Evolutionary conservation across 768 basidiomycete species (phyloP).

Genomic region (Rhizopogon salebrosus): DNA sequence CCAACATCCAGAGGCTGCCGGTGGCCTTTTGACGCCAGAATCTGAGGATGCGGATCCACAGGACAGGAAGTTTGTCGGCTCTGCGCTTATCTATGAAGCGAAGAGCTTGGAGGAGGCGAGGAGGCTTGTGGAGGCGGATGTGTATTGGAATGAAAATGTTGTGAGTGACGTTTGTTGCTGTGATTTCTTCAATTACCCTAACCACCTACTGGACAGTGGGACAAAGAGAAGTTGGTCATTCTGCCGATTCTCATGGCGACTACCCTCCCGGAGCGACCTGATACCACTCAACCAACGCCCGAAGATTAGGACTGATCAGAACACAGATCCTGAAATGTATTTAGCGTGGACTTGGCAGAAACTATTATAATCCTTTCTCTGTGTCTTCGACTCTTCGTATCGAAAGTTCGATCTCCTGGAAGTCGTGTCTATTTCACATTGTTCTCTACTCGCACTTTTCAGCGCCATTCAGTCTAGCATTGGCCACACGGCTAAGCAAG

Average conservation of each 20-base stretch:
- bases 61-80: conserved; percentile 58
- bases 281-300: conserved; percentile 17
- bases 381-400: no score
- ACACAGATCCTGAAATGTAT: background rate
- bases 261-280: conserved; percentile 21
- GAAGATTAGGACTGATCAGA: conserved; percentile 8
- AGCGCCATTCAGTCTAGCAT: no score
- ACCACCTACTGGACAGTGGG: conserved; percentile 41
- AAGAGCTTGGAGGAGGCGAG: conserved; percentile 42
- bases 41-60: conserved; percentile 40
- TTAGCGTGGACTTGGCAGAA: no score
- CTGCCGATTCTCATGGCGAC: conserved; percentile 39
- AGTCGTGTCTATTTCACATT: no score
- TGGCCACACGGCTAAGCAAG: background rate
- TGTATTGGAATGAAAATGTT: conserved; percentile 37
- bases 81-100: conserved; percentile 49
- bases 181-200: background rate
- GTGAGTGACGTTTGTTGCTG: conserved; percentile 25
- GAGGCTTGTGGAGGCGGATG: conserved; percentile 35
- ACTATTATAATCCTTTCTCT: no score
- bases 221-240: conserved; percentile 48
- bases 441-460: no score
- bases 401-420: no score
- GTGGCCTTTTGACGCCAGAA: conserved; percentile 55
- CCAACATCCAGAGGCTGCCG: conserved; percentile 44